Percentiles rank a stretch among this genome's conserved stretches.
phyloP scores from a whole-genome alignment of 2,329 filamentous ascomycete species.

The Botryosphaeria dothidea region DNA sequence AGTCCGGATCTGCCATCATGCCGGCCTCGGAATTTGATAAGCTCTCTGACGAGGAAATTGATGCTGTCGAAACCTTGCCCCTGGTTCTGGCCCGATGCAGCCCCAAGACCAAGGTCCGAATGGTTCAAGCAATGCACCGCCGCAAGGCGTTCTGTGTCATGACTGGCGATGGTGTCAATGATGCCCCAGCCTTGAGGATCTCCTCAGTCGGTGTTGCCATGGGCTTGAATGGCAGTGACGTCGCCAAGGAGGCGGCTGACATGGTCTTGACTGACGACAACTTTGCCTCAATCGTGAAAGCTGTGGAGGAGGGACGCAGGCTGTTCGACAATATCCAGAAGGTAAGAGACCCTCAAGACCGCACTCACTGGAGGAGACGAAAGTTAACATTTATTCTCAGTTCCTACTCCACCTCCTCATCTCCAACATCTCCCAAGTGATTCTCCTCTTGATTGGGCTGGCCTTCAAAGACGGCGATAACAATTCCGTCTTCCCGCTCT shows the following conservation, averaged over 20 bases:
- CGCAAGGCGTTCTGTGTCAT: constrained; percentile 42
- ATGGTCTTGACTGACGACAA: constrained; percentile 45
- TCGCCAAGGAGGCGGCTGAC: constrained; percentile 43
- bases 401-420: constrained; percentile 52
- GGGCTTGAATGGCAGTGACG: constrained; percentile 39
- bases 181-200: constrained; percentile 42
- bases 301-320: constrained; percentile 42
- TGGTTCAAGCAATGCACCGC: constrained; percentile 45
- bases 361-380: not conserved
- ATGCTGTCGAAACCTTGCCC: constrained; percentile 42
- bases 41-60: constrained; percentile 45
- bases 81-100: constrained; percentile 49
- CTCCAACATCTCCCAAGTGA: constrained; percentile 50
- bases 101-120: constrained; percentile 49
- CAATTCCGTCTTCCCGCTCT: constrained; percentile 48
- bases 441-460: constrained; percentile 48
- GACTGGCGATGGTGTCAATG: constrained; percentile 47
- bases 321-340: constrained; percentile 44
- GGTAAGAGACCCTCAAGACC: constrained; percentile 22
- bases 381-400: constrained; percentile 1
- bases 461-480: constrained; percentile 47
- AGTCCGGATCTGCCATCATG: constrained; percentile 35
- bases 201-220: constrained; percentile 47
- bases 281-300: constrained; percentile 44
- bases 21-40: constrained; percentile 47